Conservation (phyloP, 768 basidiomycete genomes). For the Postia placenta region DNA sequence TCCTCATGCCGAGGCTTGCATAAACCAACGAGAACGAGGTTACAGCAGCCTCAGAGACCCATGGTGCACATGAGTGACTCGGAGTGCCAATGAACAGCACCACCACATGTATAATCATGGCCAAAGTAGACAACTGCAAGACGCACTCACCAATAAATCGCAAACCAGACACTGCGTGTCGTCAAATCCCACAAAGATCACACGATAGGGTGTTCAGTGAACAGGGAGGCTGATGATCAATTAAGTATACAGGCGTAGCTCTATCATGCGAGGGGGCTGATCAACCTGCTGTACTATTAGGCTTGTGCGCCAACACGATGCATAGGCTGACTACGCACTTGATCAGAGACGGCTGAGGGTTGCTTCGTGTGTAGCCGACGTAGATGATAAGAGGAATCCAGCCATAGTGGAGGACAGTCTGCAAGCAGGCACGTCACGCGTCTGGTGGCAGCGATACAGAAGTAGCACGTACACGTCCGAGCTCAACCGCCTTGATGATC, state of each 20-base stretch:
- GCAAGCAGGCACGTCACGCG: conserved; percentile 6
- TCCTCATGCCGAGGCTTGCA: conserved; percentile 45
- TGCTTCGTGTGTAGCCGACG: conserved; percentile 87
- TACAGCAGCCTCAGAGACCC: conserved; percentile 34
- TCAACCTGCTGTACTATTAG: conserved; percentile 49
- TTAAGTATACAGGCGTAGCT: conserved; percentile 17
- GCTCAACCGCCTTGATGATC: conserved; percentile 73
- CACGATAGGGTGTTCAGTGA: background rate
- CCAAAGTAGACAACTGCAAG: conserved; percentile 2
- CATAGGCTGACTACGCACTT: conserved; percentile 57
- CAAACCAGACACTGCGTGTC: no score
- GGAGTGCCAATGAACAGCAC: conserved; percentile 39
- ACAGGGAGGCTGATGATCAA: conserved; percentile 1
- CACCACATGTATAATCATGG: conserved; percentile 65
- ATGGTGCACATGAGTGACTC: conserved; percentile 5
- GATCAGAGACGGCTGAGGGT: conserved; percentile 91
- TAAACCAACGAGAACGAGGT: conserved; percentile 47
- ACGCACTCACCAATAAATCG: background rate
- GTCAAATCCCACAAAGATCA: background rate
- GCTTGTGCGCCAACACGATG: background rate
- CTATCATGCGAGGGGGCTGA: conserved; percentile 85
- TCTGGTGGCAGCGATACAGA: background rate
- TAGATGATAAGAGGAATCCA: conserved; percentile 98
- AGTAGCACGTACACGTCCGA: conserved; percentile 62
- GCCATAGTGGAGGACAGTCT: conserved; percentile 90